Evolutionary conservation across 1,139 yeast species (phyloP).

Genomic region (Suhomyces taliae): DNA sequence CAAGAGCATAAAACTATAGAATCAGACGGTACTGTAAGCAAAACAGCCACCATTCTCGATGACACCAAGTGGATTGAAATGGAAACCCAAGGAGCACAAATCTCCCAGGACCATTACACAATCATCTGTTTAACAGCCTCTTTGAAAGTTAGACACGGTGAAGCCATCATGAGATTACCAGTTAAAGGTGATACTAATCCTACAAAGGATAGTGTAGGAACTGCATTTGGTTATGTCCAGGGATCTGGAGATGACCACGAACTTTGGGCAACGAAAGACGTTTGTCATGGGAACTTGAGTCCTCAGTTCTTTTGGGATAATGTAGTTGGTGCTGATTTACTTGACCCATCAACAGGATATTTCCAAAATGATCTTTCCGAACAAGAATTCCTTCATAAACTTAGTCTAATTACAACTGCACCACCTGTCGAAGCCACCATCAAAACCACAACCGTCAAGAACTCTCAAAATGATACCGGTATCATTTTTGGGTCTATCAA

Average conservation of each 20-base stretch:
- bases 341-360: conserved; percentile 31
- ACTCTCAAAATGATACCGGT: conserved; percentile 23
- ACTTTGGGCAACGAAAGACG: conserved; percentile 61
- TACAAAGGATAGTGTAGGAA: background rate
- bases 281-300: conserved; percentile 42
- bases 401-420: background rate
- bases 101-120: conserved; percentile 10
- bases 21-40: background rate
- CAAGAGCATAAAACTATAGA: background rate
- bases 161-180: conserved; percentile 1
- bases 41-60: background rate
- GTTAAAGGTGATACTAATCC: background rate
- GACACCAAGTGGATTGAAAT: background rate
- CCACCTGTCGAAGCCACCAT: background rate
- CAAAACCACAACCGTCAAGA: conserved; percentile 14
- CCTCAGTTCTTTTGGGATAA: conserved; percentile 61
- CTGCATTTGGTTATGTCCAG: conserved; percentile 60
- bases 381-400: conserved; percentile 8
- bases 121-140: conserved; percentile 67
- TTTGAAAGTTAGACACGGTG: conserved; percentile 24
- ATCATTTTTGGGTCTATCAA: conserved; percentile 32
- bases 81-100: background rate
- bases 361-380: conserved; percentile 40
- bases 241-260: conserved; percentile 97
- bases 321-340: conserved; percentile 15